Conservation (phyloP, 75 land plant species). For the Picea glauca region DNA sequence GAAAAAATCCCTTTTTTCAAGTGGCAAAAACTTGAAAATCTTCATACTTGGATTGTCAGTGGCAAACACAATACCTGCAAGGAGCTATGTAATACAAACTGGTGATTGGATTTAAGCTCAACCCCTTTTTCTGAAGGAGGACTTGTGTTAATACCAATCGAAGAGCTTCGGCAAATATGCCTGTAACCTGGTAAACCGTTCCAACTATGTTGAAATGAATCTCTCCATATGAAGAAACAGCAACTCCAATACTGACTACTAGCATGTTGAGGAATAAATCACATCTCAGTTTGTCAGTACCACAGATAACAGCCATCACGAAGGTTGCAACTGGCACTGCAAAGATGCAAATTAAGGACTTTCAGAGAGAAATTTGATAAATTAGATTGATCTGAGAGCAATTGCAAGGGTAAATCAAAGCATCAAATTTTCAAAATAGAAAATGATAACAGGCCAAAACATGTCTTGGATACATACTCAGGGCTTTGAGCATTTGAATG, state of each 20-base stretch:
- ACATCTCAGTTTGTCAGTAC: slow-evolving; percentile 77
- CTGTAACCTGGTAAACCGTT: slow-evolving; percentile 85
- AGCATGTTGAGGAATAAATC: slow-evolving; percentile 90
- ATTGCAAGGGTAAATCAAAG: slow-evolving; percentile 2
- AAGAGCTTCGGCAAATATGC: slow-evolving; percentile 91
- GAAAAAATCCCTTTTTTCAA: not conserved
- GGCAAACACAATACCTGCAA: slow-evolving; percentile 64
- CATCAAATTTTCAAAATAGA: not conserved
- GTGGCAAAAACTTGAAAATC: not conserved
- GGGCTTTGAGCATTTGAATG: slow-evolving; percentile 96
- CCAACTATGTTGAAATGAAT: slow-evolving; percentile 90
- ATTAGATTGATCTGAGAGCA: not conserved
- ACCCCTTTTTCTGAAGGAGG: slow-evolving; percentile 87
- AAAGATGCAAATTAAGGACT: slow-evolving; percentile 7
- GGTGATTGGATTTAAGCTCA: slow-evolving; percentile 84
- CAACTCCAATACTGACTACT: slow-evolving; percentile 92
- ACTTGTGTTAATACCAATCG: slow-evolving; percentile 94
- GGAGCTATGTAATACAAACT: slow-evolving; percentile 95
- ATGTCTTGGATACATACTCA: slow-evolving; percentile 50
- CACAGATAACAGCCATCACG: slow-evolving; percentile 79
- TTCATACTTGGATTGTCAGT: not conserved
- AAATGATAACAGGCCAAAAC: not conserved
- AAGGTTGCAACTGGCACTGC: slow-evolving; percentile 98
- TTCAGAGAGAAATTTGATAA: not conserved
- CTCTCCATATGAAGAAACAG: slow-evolving; percentile 90